These are phyloP conservation scores for Chalciporus sp. DNA, from an alignment of 1,284 basidiomycete species.

Conservation along the genomic window DNA sequence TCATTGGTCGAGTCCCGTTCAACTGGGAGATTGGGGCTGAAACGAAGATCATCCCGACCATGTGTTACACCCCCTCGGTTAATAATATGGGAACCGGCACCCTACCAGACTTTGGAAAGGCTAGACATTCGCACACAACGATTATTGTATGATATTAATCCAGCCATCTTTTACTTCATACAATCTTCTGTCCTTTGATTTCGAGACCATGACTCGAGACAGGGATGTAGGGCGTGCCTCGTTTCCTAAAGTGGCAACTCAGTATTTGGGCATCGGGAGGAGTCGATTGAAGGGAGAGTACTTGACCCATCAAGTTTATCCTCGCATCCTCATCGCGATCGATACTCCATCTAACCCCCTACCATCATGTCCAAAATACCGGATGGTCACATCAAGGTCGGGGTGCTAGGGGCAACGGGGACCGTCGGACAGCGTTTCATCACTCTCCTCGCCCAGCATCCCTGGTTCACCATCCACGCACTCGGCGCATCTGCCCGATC, in stretches of 20 bases:
- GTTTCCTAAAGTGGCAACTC: conserved; percentile 1
- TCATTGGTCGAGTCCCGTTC: background rate
- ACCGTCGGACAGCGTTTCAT: conserved; percentile 97
- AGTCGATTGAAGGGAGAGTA: background rate
- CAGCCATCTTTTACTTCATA: too few relatives aligned
- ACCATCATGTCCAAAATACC: conserved; percentile 22
- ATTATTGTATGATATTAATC: too few relatives aligned
- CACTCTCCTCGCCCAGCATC: conserved; percentile 84
- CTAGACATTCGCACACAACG: too few relatives aligned
- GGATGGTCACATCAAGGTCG: conserved; percentile 68
- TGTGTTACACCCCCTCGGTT: background rate
- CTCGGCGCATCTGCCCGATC: conserved; percentile 91
- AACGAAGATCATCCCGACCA: background rate
- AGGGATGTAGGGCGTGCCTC: background rate
- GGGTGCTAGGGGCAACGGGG: conserved; percentile 94
- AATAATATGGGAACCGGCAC: too few relatives aligned
- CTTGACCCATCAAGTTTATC: background rate
- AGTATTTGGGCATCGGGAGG: background rate
- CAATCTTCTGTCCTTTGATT: too few relatives aligned
- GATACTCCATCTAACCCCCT: background rate
- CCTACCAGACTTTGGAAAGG: too few relatives aligned
- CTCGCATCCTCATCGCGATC: conserved; percentile 3
- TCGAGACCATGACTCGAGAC: too few relatives aligned
- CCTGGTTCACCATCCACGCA: conserved; percentile 87
- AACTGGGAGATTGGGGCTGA: background rate